phyloP scores from a whole-genome alignment of 805 yeast species.

The Starmerella vitae region DNA sequence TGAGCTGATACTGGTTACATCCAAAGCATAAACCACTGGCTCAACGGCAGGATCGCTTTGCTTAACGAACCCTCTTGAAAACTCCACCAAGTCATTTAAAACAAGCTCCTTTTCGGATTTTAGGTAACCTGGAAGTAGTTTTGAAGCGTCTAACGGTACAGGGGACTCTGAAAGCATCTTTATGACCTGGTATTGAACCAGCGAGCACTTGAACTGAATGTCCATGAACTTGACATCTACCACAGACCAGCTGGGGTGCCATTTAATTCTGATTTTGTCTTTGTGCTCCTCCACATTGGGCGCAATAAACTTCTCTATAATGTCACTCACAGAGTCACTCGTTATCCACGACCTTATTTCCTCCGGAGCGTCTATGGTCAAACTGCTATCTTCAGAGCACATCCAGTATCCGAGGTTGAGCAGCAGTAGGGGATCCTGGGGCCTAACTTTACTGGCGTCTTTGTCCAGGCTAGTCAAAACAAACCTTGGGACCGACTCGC shows the following conservation, averaged over 20 bases:
- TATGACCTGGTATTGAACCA: constrained; percentile 3
- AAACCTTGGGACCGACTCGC: too few relatives aligned
- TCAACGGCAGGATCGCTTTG: background rate
- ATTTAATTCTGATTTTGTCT: too few relatives aligned
- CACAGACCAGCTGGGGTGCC: constrained; percentile 5
- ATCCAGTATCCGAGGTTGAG: too few relatives aligned
- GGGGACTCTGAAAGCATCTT: background rate
- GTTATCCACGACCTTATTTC: too few relatives aligned
- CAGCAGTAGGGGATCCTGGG: too few relatives aligned
- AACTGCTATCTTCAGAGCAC: too few relatives aligned
- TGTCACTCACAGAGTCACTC: too few relatives aligned
- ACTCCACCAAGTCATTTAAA: background rate
- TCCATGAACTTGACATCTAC: background rate
- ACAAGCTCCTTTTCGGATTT: background rate
- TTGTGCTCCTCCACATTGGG: too few relatives aligned
- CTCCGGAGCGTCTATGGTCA: too few relatives aligned
- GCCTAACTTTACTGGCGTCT: too few relatives aligned
- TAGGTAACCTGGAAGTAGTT: background rate
- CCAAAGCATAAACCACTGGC: background rate
- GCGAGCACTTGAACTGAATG: constrained; percentile 3
- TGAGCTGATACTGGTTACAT: background rate
- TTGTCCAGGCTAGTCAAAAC: too few relatives aligned
- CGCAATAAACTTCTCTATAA: too few relatives aligned
- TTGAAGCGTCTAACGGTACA: background rate
- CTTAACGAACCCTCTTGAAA: constrained; percentile 2